Evolutionary conservation across 2,329 filamentous ascomycete species (phyloP).

Genomic region (Fusarium keratoplasticum): DNA sequence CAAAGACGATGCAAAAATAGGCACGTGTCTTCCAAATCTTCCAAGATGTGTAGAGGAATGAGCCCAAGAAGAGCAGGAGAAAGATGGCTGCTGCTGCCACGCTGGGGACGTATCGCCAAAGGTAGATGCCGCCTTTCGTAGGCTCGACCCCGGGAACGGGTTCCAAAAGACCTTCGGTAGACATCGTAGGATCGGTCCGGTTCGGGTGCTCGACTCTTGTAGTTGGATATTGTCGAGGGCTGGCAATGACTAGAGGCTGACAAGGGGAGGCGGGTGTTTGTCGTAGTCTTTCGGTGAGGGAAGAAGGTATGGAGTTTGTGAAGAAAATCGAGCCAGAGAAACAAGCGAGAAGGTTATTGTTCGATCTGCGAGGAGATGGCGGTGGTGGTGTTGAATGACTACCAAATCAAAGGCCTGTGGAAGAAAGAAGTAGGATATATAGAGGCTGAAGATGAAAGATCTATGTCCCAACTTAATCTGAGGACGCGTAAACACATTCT

Average conservation of each 20-base stretch:
- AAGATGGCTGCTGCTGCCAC: neutral
- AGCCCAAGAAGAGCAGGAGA: neutral
- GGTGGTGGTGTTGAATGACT: neutral
- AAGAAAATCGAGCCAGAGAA: neutral
- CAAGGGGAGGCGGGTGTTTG: no score
- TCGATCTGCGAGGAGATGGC: neutral
- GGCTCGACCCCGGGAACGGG: neutral
- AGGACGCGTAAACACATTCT: neutral
- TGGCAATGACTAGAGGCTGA: neutral
- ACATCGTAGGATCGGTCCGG: neutral
- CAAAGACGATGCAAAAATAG: neutral
- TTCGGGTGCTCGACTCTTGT: neutral
- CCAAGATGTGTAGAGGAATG: neutral
- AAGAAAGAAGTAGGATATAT: neutral
- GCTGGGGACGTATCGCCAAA: neutral
- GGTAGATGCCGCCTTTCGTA: neutral
- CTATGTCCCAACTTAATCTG: neutral
- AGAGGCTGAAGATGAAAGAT: neutral
- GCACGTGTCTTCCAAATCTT: neutral
- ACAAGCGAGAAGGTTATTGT: neutral
- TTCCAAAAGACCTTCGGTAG: neutral
- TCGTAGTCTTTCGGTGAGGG: neutral
- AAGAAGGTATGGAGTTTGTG: neutral
- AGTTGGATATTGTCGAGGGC: neutral
- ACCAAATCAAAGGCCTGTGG: neutral